Evolutionary conservation across 805 yeast genomes (phyloP).

Genomic region (Schwanniomyces vanrijiae): DNA sequence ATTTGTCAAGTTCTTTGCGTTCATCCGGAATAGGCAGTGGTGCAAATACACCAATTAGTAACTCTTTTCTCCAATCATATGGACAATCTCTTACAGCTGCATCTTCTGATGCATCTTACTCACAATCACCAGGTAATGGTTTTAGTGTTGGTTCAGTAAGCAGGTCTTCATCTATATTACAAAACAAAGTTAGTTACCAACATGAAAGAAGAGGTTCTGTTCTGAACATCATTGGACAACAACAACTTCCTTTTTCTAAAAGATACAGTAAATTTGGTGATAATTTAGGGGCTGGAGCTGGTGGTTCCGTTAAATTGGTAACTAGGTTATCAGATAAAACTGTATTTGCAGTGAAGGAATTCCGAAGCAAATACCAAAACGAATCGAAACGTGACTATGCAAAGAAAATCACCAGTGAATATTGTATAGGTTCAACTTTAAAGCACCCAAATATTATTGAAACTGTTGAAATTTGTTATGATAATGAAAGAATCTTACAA

Average conservation of each 20-base stretch:
- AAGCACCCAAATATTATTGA: slow-evolving; percentile 81
- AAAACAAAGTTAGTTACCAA: slow-evolving; percentile 27
- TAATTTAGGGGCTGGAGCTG: slow-evolving; percentile 82
- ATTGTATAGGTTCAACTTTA: slow-evolving; percentile 79
- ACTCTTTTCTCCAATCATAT: slow-evolving; percentile 16
- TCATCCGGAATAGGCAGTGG: slow-evolving; percentile 14
- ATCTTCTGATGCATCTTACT: slow-evolving; percentile 34
- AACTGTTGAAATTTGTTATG: slow-evolving; percentile 73
- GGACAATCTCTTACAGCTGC: slow-evolving; percentile 24
- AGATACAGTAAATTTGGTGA: slow-evolving; percentile 77
- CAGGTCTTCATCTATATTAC: slow-evolving; percentile 30
- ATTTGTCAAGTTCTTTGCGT: slow-evolving; percentile 25
- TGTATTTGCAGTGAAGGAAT: slow-evolving; percentile 82
- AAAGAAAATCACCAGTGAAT: slow-evolving; percentile 86
- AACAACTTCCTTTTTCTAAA: slow-evolving; percentile 31
- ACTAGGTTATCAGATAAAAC: slow-evolving; percentile 67
- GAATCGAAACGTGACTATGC: slow-evolving; percentile 76
- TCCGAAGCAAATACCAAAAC: slow-evolving; percentile 67
- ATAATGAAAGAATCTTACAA: slow-evolving; percentile 71
- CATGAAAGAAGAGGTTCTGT: slow-evolving; percentile 40
- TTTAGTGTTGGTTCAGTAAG: slow-evolving; percentile 24
- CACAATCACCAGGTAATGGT: slow-evolving; percentile 30
- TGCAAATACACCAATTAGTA: slow-evolving; percentile 8
- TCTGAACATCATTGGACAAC: slow-evolving; percentile 22
- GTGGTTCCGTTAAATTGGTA: slow-evolving; percentile 78